Base-by-base conservation (phyloP, 306 rosid genomes). In the Prunus dulcis region DNA sequence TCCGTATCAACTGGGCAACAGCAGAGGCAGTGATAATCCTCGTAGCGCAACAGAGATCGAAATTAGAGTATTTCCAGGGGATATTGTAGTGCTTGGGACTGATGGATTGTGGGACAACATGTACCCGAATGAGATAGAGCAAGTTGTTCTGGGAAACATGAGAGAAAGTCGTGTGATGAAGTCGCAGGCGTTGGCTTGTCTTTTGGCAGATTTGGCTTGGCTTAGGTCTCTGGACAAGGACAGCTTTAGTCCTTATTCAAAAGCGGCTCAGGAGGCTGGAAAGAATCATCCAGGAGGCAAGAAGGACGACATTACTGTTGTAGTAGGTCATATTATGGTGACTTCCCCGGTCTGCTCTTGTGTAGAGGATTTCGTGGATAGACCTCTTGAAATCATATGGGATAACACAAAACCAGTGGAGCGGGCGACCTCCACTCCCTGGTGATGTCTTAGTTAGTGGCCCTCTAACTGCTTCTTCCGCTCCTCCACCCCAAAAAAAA, bases 101-200 rank as follows among this genome's bases (percentile, higher is more conserved):
- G 84, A 80, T 15, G 80, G 76, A 41, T n/a, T 80, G 0, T 22
- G 62, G 14, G 80, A 80, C 34, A 80, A 80, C 46, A 32, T 80
- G 58, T 80, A 45, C 47, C 66, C 0, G 3, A 3, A 9, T 2
- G 76, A 80, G 13, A 52, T 69, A 5, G 80, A 22, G 67, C 22
- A 50, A n/a, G 19, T 68, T 25, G 19, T 68, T 25, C 13, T 66
- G 25, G 34, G 13, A 25, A 18, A 52, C 9, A 15, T 6, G n/a
- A 18, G 20, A 5, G 20, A 52, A 2, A 52, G 58, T 18, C 9
- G 58, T 22, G 64, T 22, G 62, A 9, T 38, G 69, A 45, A 32
- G 69, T 53, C 67, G 20, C 19, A 25, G 0, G 67, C 3, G 18
- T 53, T 67, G 56, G 74, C 80, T 8, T 10, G 3, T 2, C 0